These are phyloP conservation scores for Sphenostylis stenocarpa DNA, from an alignment of 306 rosid genomes.

Conservation along the genomic window DNA sequence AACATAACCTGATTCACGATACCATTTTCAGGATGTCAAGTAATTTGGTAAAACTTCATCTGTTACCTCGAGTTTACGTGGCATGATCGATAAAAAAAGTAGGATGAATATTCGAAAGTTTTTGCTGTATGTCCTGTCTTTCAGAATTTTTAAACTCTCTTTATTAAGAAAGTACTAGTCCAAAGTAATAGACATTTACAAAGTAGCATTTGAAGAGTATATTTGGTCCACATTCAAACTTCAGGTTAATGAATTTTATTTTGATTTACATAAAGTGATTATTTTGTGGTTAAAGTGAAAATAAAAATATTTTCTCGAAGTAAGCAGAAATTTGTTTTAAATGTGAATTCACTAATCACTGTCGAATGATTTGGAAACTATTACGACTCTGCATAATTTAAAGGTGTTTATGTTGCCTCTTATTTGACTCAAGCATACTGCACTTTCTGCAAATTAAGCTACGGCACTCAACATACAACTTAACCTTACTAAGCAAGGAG, in stretches of 20 bases:
- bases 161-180: not conserved
- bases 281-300: no score
- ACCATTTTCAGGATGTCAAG: not conserved
- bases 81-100: not conserved
- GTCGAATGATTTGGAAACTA: no score
- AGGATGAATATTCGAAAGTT: not conserved
- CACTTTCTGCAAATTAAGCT: no score
- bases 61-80: not conserved
- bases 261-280: no score
- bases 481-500: not conserved
- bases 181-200: not conserved
- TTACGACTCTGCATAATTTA: no score
- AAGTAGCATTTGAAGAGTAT: not conserved
- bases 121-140: not conserved
- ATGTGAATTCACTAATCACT: no score
- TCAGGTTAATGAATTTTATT: no score
- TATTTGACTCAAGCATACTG: not conserved
- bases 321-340: no score
- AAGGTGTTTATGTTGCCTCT: not conserved
- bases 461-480: not conserved
- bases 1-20: not conserved
- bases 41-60: not conserved
- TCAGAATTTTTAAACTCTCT: not conserved
- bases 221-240: no score
- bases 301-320: no score